Base-by-base conservation (phyloP, 129 eudicot genomes). In the Glebionis coronaria region DNA sequence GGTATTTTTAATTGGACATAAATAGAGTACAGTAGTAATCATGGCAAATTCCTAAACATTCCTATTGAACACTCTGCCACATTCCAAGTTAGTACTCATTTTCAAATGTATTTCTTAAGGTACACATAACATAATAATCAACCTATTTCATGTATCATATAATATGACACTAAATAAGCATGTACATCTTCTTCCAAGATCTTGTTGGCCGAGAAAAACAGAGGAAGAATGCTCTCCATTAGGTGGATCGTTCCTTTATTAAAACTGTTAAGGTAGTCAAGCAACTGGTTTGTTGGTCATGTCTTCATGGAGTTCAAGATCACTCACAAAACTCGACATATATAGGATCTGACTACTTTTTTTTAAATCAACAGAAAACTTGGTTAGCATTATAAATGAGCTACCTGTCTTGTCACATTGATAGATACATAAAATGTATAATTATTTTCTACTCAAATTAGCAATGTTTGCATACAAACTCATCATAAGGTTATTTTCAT, bases 291-390 rank as follows among this genome's bases (percentile, higher is more conserved):
- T 69, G 89, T 97, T 0, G 75, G 56, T 97, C 99, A 93, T 10
- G 38, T 66, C 14, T 79, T 84, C 69, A 89, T 78, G 8, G 86
- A 74, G 4, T 35, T 69, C 82, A 88, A 60, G 5, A 76, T 84
- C 0, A 76, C 58, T 0, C 82, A 86, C 79, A 89, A 72, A 84
- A 82, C 72, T 81, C 76, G 55, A 86, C 74, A 55, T 93, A 89
- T 6, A 68, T 7, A 8, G 81, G 76, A 59, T 88, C 95, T 68
- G 14, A 86, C 92, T 3, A 72, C 87, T n/a, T 65, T 64, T 89
- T 82, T 87, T 93, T 20, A 93, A 83, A 62, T 93, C 97, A 40
- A 51, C 77, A 0, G 96, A 87, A 10, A 93, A 93, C 73, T 89
- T 95, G 0, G 76, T 83, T 65, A 93, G 45, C 97, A 93, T 86